These are phyloP conservation scores for Boletus barrowsii DNA, from an alignment of 768 basidiomycete species.

Conservation along the genomic window DNA sequence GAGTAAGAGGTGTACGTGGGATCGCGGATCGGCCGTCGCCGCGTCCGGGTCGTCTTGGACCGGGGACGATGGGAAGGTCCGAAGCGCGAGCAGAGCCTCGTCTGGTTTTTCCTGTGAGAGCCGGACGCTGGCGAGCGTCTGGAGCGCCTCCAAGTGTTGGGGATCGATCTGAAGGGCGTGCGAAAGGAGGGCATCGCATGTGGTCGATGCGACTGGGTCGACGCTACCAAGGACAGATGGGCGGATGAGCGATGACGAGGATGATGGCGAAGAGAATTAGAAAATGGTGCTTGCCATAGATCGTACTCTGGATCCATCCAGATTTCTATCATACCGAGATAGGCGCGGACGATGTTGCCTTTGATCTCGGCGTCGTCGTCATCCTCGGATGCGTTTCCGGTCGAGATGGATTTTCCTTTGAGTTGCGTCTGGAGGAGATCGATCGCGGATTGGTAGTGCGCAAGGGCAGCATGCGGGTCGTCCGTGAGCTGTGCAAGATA, in stretches of 20 bases:
- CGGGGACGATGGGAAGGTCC: constrained; percentile 18
- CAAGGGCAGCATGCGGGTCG: constrained; percentile 68
- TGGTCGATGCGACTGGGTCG: constrained; percentile 76
- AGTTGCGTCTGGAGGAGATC: constrained; percentile 64
- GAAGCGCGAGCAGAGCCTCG: constrained; percentile 56
- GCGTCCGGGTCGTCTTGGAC: neutral
- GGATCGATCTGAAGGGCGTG: constrained; percentile 74
- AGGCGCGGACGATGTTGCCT: constrained; percentile 69
- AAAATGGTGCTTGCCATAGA: constrained; percentile 60
- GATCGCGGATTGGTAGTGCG: constrained; percentile 79
- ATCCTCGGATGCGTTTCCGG: constrained; percentile 32
- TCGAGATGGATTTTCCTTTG: constrained; percentile 66
- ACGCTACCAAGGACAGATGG: constrained; percentile 46
- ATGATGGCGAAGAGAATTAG: neutral
- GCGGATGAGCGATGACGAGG: neutral
- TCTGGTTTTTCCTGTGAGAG: constrained; percentile 84
- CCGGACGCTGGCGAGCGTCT: constrained; percentile 79
- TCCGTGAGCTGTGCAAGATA: constrained; percentile 87
- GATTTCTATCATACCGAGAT: constrained; percentile 88
- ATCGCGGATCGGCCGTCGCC: constrained; percentile 1
- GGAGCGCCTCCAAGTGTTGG: constrained; percentile 73
- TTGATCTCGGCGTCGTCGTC: constrained; percentile 45
- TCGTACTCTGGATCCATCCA: constrained; percentile 94
- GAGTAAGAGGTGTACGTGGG: constrained; percentile 38
- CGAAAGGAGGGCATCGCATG: constrained; percentile 73